These are phyloP conservation scores for Fusarium pseudonygamai DNA, from an alignment of 2,329 filamentous ascomycete species.

Conservation along the genomic window DNA sequence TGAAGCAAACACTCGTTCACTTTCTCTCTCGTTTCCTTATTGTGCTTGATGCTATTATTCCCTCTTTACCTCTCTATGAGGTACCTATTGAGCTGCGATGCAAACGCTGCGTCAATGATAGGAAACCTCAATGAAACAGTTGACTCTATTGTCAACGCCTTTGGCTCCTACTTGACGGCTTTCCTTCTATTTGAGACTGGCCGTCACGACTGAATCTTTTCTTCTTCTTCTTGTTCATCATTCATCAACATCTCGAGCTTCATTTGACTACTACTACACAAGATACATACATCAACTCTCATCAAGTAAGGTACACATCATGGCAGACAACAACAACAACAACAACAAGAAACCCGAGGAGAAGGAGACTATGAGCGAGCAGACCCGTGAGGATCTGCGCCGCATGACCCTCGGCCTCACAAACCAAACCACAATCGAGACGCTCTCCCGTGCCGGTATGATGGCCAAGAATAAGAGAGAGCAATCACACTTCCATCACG, in stretches of 20 bases:
- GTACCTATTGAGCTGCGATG: not conserved
- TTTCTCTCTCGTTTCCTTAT: not conserved
- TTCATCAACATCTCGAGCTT: not conserved
- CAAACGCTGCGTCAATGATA: constrained; percentile 1
- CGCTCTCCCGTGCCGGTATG: constrained; percentile 26
- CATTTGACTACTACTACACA: not conserved
- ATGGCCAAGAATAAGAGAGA: constrained; percentile 32
- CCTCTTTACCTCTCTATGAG: not conserved
- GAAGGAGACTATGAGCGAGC: constrained; percentile 3
- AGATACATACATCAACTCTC: not conserved
- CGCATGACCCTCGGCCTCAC: constrained; percentile 39
- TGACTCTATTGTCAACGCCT: not conserved
- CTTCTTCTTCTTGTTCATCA: not conserved
- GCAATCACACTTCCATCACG: not conserved
- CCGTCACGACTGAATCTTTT: not conserved
- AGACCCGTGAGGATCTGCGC: constrained; percentile 16
- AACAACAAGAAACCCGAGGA: not conserved
- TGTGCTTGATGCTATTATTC: not conserved
- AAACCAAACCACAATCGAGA: constrained; percentile 36
- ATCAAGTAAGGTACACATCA: not conserved
- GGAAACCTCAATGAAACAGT: not conserved
- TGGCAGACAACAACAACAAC: not conserved
- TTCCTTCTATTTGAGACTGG: not conserved
- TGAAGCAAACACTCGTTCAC: constrained; percentile 2
- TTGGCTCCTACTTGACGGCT: constrained; percentile 3